Evolutionary conservation across 768 basidiomycete genomes (phyloP).

Genomic region (Rhizopogon sp.): DNA sequence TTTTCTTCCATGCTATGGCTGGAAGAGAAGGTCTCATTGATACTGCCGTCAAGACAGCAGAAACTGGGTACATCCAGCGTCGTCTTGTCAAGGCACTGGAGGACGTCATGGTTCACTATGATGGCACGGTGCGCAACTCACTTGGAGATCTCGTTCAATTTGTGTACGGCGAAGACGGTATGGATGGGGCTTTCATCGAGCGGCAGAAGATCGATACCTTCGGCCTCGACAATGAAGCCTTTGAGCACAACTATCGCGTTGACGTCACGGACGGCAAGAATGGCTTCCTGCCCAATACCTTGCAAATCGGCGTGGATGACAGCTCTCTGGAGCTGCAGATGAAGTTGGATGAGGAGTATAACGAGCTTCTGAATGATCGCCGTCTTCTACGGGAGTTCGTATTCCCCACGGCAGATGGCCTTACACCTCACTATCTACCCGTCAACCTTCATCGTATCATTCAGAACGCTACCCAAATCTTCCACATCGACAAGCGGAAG

Average conservation of each 20-base stretch:
- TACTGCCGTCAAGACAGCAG: constrained; percentile 99
- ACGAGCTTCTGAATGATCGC: constrained; percentile 69
- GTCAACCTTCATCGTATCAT: constrained; percentile 95
- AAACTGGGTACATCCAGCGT: constrained; percentile 98
- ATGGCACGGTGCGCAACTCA: constrained; percentile 97
- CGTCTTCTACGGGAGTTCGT: constrained; percentile 72
- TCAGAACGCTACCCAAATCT: constrained; percentile 93
- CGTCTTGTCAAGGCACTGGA: constrained; percentile 97
- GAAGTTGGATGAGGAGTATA: constrained; percentile 77
- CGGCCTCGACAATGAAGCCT: constrained; percentile 72
- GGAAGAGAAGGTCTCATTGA: constrained; percentile 99
- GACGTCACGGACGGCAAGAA: constrained; percentile 83
- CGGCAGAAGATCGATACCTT: constrained; percentile 92
- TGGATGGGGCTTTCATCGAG: constrained; percentile 98
- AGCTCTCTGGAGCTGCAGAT: constrained; percentile 78
- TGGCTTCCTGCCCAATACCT: constrained; percentile 72
- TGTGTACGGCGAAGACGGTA: constrained; percentile 97
- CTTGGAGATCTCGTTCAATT: constrained; percentile 95
- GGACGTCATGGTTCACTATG: constrained; percentile 96
- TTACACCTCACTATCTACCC: constrained; percentile 78
- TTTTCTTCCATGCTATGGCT: constrained; percentile 99
- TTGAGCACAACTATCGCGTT: constrained; percentile 91
- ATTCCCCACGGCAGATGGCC: constrained; percentile 72
- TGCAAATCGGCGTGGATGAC: constrained; percentile 88
- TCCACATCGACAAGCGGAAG: constrained; percentile 93